Conservation (phyloP, 177 flowering plant genomes). For the Vitis hybrid region DNA sequence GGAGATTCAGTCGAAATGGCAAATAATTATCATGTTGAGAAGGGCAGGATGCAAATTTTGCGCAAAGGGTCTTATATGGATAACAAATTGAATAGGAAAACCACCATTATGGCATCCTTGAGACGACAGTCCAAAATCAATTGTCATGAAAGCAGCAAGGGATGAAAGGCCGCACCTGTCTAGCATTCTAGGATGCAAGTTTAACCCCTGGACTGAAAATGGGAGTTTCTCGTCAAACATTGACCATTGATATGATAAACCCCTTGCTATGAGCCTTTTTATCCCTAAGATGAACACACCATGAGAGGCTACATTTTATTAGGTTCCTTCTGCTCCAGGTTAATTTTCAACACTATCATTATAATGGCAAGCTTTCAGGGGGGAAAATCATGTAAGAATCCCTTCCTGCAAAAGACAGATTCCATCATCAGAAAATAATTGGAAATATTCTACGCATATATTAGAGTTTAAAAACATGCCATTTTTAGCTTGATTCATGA, state of each 20-base stretch:
- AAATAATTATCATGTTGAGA: no score
- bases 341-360: background rate
- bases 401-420: background rate
- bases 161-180: background rate
- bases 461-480: background rate
- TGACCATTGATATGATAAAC: no score
- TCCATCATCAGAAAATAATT: background rate
- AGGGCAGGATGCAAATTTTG: no score
- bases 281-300: background rate
- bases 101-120: background rate
- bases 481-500: no score
- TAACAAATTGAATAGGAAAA: no score
- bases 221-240: background rate
- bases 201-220: background rate
- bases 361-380: background rate
- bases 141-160: background rate
- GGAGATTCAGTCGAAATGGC: no score
- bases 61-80: no score
- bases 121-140: background rate
- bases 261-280: background rate
- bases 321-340: background rate
- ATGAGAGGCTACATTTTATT: conserved; percentile 2
- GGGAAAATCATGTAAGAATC: background rate
- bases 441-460: background rate
- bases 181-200: background rate